Evolutionary conservation across 179 eudicot species (phyloP).

Genomic region (Monotropa hypopitys): DNA sequence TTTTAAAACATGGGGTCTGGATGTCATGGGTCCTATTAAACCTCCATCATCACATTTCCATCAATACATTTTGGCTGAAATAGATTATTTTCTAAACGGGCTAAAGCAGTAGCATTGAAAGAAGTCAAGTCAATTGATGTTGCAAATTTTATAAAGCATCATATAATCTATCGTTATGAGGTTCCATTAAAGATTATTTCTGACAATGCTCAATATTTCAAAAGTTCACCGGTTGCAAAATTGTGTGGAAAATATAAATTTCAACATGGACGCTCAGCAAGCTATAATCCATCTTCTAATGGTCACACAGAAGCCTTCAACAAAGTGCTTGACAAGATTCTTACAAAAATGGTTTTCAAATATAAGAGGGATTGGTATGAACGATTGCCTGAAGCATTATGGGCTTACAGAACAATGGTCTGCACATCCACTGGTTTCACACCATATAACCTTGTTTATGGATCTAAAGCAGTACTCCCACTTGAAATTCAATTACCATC

Average conservation of each 20-base stretch:
- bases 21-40: background rate
- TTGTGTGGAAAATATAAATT: background rate
- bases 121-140: background rate
- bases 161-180: background rate
- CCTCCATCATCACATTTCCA: background rate
- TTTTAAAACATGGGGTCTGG: background rate
- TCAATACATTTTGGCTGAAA: background rate
- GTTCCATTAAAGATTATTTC: background rate
- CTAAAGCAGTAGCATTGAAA: background rate
- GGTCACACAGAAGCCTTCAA: background rate
- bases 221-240: background rate
- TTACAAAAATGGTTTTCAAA: constrained; percentile 1
- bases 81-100: background rate
- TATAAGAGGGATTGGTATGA: background rate
- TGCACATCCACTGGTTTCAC: background rate
- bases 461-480: too few relatives aligned
- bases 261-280: background rate
- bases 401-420: constrained; percentile 1
- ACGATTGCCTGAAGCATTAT: background rate
- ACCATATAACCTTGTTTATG: too few relatives aligned
- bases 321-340: background rate
- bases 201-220: background rate
- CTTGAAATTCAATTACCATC: too few relatives aligned
- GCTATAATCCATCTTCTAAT: constrained; percentile 3
- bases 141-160: background rate